Evolutionary conservation across 2,329 filamentous ascomycete species (phyloP).

Genomic region (Ascochyta rabiei): DNA sequence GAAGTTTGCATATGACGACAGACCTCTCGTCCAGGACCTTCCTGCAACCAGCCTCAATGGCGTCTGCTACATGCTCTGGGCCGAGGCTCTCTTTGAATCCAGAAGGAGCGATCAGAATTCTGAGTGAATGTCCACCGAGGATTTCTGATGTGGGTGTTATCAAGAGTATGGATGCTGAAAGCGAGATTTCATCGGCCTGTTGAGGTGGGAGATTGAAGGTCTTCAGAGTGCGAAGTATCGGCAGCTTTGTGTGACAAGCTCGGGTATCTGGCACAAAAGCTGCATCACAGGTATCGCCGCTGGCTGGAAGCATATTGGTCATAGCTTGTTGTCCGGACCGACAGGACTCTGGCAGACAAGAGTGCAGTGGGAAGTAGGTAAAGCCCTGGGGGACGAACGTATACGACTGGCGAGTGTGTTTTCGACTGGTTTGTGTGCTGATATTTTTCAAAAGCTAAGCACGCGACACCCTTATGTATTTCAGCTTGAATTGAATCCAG

Average conservation of each 20-base stretch:
- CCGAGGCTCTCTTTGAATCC: conserved; percentile 62
- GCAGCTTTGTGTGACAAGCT: conserved; percentile 20
- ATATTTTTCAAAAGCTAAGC: conserved; percentile 12
- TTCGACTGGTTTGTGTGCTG: conserved; percentile 6
- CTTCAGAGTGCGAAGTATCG: conserved; percentile 27
- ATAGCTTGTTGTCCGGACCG: conserved; percentile 4
- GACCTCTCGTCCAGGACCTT: conserved; percentile 49
- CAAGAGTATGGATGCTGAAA: conserved; percentile 24
- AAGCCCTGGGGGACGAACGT: neutral
- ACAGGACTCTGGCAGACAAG: neutral
- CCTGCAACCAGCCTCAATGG: conserved; percentile 57
- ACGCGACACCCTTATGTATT: conserved; percentile 25
- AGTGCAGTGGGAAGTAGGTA: neutral
- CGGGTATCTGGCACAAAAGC: conserved; percentile 7
- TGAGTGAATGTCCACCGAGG: conserved; percentile 26
- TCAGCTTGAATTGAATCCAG: neutral
- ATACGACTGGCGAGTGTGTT: conserved; percentile 4
- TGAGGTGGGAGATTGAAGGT: conserved; percentile 28
- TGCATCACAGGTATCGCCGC: conserved; percentile 3
- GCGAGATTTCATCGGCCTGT: conserved; percentile 24
- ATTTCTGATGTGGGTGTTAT: conserved; percentile 31
- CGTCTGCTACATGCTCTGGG: conserved; percentile 57
- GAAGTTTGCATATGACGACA: conserved; percentile 55
- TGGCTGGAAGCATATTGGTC: conserved; percentile 20
- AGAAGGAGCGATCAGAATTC: conserved; percentile 58